A percentile compares a stretch with the other conserved stretches of the same genome.
These are phyloP conservation scores for Westerdykella aurantiaca DNA, from an alignment of 2,329 filamentous ascomycete genomes.

Conservation along the genomic window DNA sequence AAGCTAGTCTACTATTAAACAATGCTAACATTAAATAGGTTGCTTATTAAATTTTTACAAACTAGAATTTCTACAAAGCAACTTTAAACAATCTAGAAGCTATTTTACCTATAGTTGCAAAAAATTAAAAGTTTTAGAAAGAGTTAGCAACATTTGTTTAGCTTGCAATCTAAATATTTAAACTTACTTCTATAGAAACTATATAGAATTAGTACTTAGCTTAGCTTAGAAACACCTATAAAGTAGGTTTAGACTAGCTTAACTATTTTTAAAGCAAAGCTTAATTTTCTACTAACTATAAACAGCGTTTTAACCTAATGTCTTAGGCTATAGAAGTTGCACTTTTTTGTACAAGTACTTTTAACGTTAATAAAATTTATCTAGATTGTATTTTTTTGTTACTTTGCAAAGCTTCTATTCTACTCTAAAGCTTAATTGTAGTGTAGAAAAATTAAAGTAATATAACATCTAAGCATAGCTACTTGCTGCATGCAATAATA, in stretches of 20 bases:
- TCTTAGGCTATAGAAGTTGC: constrained; percentile 39
- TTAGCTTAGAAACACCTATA: constrained; percentile 31
- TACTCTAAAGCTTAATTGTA: constrained; percentile 18
- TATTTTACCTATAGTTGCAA: constrained; percentile 8
- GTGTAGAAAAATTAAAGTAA: constrained; percentile 14
- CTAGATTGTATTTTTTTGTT: constrained; percentile 25
- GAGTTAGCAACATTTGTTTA: constrained; percentile 39
- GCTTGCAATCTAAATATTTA: constrained; percentile 42
- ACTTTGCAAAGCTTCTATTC: constrained; percentile 6
- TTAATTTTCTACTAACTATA: constrained; percentile 15
- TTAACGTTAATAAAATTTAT: constrained; percentile 38
- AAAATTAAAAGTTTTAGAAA: constrained; percentile 37
- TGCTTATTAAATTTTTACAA: constrained; percentile 34
- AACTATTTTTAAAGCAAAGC: constrained; percentile 27
- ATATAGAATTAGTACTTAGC: constrained; percentile 24
- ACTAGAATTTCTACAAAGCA: constrained; percentile 28
- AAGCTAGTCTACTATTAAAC: constrained; percentile 39
- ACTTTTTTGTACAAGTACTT: constrained; percentile 42
- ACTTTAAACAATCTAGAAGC: constrained; percentile 14
- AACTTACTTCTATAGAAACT: constrained; percentile 24
- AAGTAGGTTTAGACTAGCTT: constrained; percentile 39
- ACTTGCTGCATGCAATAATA: constrained; percentile 6
- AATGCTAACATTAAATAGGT: constrained; percentile 18
- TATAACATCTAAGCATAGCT: neutral
- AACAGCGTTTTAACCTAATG: too few relatives aligned